Percentiles rank a stretch among this genome's conserved stretches.
These are phyloP conservation scores for Xylariaceae sp. DNA, from an alignment of 2,329 filamentous ascomycete species.

Conservation along the genomic window DNA sequence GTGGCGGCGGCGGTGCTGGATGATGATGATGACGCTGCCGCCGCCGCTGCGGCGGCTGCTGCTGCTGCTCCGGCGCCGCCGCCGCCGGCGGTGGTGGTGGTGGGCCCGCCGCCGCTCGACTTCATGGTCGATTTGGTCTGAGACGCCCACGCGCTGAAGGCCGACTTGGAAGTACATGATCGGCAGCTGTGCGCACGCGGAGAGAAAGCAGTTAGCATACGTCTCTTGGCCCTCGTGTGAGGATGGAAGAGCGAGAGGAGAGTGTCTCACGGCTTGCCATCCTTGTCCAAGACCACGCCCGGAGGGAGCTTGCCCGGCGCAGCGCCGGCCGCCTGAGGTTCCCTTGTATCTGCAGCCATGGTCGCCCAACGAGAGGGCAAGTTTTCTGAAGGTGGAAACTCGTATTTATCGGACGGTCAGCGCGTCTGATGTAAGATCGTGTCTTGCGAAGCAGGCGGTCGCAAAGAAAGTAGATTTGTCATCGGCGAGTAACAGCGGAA, in stretches of 20 bases:
- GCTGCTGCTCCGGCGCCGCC: slow-evolving; percentile 25
- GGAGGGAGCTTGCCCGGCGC: slow-evolving; percentile 53
- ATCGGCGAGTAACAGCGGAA: too few relatives aligned
- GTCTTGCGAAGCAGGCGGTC: too few relatives aligned
- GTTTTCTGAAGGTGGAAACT: too few relatives aligned
- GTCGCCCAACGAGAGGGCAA: background rate
- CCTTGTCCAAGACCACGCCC: slow-evolving; percentile 67
- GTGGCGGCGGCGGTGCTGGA: slow-evolving; percentile 14
- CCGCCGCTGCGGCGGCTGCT: slow-evolving; percentile 25
- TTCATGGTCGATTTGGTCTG: slow-evolving; percentile 40
- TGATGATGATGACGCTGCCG: too few relatives aligned
- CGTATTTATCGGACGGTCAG: too few relatives aligned
- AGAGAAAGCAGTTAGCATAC: slow-evolving; percentile 3
- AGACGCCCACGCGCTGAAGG: slow-evolving; percentile 54
- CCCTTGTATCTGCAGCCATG: slow-evolving; percentile 32
- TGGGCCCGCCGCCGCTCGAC: too few relatives aligned
- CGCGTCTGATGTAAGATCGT: too few relatives aligned
- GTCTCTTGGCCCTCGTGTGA: too few relatives aligned
- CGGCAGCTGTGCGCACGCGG: slow-evolving; percentile 51
- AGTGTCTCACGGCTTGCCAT: slow-evolving; percentile 71
- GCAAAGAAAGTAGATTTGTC: too few relatives aligned
- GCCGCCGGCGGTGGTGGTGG: too few relatives aligned
- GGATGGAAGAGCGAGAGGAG: background rate
- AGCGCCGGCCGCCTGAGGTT: slow-evolving; percentile 17
- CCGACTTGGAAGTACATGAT: slow-evolving; percentile 57